Evolutionary conservation across 140 eudicot species (phyloP), one percentile per base, ranked within the genome.

Genomic region (Bidens hawaiensis): DNA sequence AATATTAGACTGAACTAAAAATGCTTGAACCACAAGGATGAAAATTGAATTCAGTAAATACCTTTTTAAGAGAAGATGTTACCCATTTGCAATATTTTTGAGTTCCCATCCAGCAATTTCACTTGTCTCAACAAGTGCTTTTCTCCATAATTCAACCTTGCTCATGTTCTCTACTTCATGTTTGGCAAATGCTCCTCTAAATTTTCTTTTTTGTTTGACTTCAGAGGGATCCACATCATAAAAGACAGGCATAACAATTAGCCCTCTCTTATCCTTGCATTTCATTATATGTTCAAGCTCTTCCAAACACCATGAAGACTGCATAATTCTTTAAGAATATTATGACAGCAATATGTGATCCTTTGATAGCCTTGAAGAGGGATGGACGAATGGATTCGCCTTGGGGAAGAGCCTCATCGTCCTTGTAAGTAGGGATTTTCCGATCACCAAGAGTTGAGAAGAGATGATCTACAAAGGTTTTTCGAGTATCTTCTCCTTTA

Each of bases 231-330:
- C 57, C 57, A 50, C 57, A 18, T 3, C 30, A 23, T 50, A 50
- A 23, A 50, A 50, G 11, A 50, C 7, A 16, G 57, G 57, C 30
- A 50, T 50, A 50, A 50, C 57, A 21, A 50, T 23, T 10, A 50
- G 31, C 57, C 16, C 17, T 50, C 57, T 50, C 30, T 22, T 1
- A 22, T 50, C 57, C 57, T 50, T 50, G n/a, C 57, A 50, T 50
- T 50, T 50, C 31, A 50, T 50, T 0, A 50, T 50, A 22, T 12
- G 12, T 19, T 15, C 6, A 4, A 50, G 57, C 23, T 50, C 57
- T 9, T 50, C 30, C 30, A 50, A 23, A 50, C 57, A 50, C 57
- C 57, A 50, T 0, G 57, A 50, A 23, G 57, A 50, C 57, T 50
- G 17, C 31, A 50, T 50, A 50, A 23, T 22, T 22, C 11, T 50